phyloP scores from a whole-genome alignment of 192 early-diverging fungal species.

The Allomyces arbusculus region DNA sequence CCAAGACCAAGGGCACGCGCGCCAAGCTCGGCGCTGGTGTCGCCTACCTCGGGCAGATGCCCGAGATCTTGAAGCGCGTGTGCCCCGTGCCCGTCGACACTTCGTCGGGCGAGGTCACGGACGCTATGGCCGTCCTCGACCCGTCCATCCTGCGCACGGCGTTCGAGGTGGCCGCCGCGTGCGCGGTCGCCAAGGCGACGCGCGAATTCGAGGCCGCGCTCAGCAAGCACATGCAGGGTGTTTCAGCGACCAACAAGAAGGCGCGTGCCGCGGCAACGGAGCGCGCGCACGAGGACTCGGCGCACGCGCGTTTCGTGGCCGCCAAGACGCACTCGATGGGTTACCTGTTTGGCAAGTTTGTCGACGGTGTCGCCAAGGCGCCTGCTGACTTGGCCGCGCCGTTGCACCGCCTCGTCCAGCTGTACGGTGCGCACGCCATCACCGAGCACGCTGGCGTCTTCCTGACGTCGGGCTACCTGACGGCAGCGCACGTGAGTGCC shows the following conservation, averaged over 20 bases:
- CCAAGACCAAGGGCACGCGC: conserved; percentile 27
- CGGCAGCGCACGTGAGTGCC: conserved; percentile 42
- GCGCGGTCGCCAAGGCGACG: conserved; percentile 61
- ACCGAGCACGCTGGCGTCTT: conserved; percentile 65
- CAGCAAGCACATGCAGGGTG: too few relatives aligned
- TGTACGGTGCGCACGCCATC: conserved; percentile 70
- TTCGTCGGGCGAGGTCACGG: conserved; percentile 19
- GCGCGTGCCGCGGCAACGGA: conserved; percentile 49
- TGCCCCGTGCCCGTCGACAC: conserved; percentile 14
- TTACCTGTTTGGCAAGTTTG: conserved; percentile 69
- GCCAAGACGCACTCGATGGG: conserved; percentile 71
- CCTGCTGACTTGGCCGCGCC: conserved; percentile 36
- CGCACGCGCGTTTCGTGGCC: conserved; percentile 60
- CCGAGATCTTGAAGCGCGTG: conserved; percentile 8
- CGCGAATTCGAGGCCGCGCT: conserved; percentile 49
- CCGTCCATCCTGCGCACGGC: conserved; percentile 50
- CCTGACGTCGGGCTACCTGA: conserved; percentile 68
- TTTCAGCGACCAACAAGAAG: neutral
- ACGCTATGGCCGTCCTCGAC: conserved; percentile 22
- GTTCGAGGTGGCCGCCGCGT: conserved; percentile 61
- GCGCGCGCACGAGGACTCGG: conserved; percentile 68
- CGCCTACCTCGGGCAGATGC: conserved; percentile 44
- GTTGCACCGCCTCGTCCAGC: conserved; percentile 45
- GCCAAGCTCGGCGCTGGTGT: conserved; percentile 46
- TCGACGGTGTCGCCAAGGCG: conserved; percentile 43